Conservation (phyloP, 2,329 filamentous ascomycete species). For the Neonectria punicea region DNA sequence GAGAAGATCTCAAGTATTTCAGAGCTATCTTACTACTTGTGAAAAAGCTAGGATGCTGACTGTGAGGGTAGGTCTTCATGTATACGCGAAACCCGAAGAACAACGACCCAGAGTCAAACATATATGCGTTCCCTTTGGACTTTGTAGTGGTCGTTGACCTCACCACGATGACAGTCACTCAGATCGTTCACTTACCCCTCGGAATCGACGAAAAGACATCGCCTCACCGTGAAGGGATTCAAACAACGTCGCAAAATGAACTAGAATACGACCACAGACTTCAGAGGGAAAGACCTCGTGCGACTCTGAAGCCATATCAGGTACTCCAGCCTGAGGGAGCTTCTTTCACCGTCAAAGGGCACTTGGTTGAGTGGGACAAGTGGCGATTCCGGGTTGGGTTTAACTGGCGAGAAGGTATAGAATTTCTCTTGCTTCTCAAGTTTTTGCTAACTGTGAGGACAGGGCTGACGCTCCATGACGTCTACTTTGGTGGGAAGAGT, state of each 20-base stretch:
- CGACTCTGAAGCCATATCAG: slow-evolving; percentile 45
- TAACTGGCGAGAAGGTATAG: slow-evolving; percentile 71
- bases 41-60: background rate
- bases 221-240: background rate
- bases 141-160: slow-evolving; percentile 17
- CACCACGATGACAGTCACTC: background rate
- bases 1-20: slow-evolving; percentile 20
- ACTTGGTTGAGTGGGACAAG: slow-evolving; percentile 65
- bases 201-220: slow-evolving; percentile 14
- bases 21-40: no score
- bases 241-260: background rate
- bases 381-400: slow-evolving; percentile 75
- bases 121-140: slow-evolving; percentile 18
- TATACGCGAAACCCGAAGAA: slow-evolving; percentile 19
- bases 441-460: no score
- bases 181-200: slow-evolving; percentile 9
- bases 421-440: no score
- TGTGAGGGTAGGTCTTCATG: slow-evolving; percentile 8
- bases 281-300: slow-evolving; percentile 33
- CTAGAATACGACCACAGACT: slow-evolving; percentile 49
- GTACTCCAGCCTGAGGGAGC: slow-evolving; percentile 1
- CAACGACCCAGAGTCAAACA: slow-evolving; percentile 12
- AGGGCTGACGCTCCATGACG: slow-evolving; percentile 68
- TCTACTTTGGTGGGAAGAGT: slow-evolving; percentile 72
- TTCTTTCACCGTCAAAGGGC: slow-evolving; percentile 55